phyloP scores from a whole-genome alignment of 2,329 filamentous ascomycete species.

The Amesomyces nigricolor region DNA sequence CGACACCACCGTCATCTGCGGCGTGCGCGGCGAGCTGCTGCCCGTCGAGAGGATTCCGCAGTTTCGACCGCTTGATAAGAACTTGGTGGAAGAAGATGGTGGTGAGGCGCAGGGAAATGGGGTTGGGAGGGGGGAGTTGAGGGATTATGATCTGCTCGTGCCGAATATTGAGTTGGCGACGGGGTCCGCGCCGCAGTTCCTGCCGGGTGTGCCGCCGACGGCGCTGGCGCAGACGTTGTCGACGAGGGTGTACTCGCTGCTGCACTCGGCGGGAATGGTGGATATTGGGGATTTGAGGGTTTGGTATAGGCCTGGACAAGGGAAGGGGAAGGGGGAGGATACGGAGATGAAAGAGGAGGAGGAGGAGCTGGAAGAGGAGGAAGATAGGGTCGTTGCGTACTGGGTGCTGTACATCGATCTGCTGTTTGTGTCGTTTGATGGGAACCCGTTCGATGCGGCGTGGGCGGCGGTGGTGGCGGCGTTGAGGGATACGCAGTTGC shows the following conservation, averaged over 20 bases:
- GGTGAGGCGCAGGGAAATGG: background rate
- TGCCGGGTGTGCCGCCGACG: slow-evolving; percentile 77
- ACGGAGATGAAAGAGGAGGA: slow-evolving; percentile 27
- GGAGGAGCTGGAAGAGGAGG: slow-evolving; percentile 29
- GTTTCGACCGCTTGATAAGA: slow-evolving; percentile 42
- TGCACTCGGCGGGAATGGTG: slow-evolving; percentile 67
- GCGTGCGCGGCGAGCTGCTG: slow-evolving; percentile 80
- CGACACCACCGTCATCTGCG: slow-evolving; percentile 91
- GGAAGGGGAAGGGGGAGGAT: slow-evolving; percentile 28
- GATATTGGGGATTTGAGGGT: slow-evolving; percentile 66
- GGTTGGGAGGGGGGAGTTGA: slow-evolving; percentile 38
- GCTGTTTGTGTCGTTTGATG: slow-evolving; percentile 89
- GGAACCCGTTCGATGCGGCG: slow-evolving; percentile 84
- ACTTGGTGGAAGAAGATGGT: background rate
- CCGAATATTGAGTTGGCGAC: slow-evolving; percentile 92
- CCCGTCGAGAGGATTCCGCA: slow-evolving; percentile 67
- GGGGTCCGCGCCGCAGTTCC: slow-evolving; percentile 77
- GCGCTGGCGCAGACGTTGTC: slow-evolving; percentile 78
- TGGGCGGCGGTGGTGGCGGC: slow-evolving; percentile 83
- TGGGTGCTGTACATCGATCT: slow-evolving; percentile 95
- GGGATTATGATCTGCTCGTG: slow-evolving; percentile 69
- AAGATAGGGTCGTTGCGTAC: slow-evolving; percentile 65
- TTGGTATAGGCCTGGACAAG: slow-evolving; percentile 49
- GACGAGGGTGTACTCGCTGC: slow-evolving; percentile 68
- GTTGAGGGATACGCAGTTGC: slow-evolving; percentile 69